phyloP scores from a whole-genome alignment of 2,329 filamentous ascomycete genomes.

The Arthrobotrys musiformis region DNA sequence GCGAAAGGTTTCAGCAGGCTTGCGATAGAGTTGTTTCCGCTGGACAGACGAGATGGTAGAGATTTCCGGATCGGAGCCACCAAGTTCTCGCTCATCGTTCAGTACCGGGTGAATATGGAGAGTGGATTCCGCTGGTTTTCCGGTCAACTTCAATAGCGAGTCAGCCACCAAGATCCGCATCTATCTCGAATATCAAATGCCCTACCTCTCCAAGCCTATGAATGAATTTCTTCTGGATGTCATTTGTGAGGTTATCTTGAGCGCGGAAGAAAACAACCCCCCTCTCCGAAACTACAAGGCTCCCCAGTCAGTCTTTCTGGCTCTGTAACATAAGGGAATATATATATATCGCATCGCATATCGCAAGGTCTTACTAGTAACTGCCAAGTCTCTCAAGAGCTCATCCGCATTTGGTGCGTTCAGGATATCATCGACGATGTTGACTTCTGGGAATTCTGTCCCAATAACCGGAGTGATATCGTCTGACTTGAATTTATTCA shows the following conservation, averaged over 20 bases:
- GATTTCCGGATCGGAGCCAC: slow-evolving; percentile 71
- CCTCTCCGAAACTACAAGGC: slow-evolving; percentile 70
- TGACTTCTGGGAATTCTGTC: slow-evolving; percentile 69
- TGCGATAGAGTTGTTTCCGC: slow-evolving; percentile 65
- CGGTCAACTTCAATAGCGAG: slow-evolving; percentile 58
- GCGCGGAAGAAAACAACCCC: slow-evolving; percentile 77
- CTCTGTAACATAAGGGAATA: not conserved
- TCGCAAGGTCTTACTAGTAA: slow-evolving; percentile 65
- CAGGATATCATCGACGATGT: slow-evolving; percentile 70
- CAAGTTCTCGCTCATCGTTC: slow-evolving; percentile 69
- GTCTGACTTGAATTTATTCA: slow-evolving; percentile 61
- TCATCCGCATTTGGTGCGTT: slow-evolving; percentile 72
- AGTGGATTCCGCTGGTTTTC: slow-evolving; percentile 69
- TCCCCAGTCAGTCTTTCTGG: slow-evolving; percentile 55
- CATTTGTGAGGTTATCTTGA: slow-evolving; percentile 70
- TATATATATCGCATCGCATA: too few species aligned
- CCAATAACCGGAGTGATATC: slow-evolving; percentile 73
- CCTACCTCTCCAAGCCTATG: slow-evolving; percentile 69
- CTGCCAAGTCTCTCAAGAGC: slow-evolving; percentile 73
- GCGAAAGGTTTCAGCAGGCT: slow-evolving; percentile 63
- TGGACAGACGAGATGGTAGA: slow-evolving; percentile 72
- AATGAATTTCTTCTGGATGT: slow-evolving; percentile 74
- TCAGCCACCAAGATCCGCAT: not conserved
- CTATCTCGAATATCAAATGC: not conserved
- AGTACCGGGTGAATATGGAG: slow-evolving; percentile 72